A percentile compares a stretch with the other conserved stretches of the same genome.
phyloP scores from a whole-genome alignment of 2,329 filamentous ascomycete species.

The Westerdykella sp. region DNA sequence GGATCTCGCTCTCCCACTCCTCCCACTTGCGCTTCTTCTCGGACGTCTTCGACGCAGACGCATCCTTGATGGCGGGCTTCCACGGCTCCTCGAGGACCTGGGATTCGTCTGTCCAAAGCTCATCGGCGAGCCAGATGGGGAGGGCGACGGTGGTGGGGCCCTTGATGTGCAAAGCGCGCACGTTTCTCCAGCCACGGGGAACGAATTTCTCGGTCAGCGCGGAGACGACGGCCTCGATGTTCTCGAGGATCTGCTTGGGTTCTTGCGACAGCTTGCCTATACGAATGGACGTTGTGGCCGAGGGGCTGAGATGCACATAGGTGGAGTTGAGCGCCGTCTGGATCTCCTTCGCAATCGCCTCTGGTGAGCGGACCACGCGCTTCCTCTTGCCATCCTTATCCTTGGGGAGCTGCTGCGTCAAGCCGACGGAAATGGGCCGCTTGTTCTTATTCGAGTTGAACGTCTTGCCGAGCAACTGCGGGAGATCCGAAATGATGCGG shows the following conservation, averaged over 20 bases:
- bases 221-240: conserved; percentile 63
- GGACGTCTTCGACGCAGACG: conserved; percentile 12
- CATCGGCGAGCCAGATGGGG: conserved; percentile 89
- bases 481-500: conserved; percentile 66
- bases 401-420: conserved; percentile 60
- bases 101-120: conserved; percentile 78
- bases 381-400: conserved; percentile 37
- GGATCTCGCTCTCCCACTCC: conserved; percentile 34
- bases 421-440: conserved; percentile 75
- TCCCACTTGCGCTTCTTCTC: conserved; percentile 36
- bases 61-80: conserved; percentile 22
- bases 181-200: conserved; percentile 79
- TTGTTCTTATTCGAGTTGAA: conserved; percentile 84
- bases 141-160: conserved; percentile 79
- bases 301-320: conserved; percentile 71
- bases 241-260: conserved; percentile 70
- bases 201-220: conserved; percentile 70
- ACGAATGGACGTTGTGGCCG: conserved; percentile 72
- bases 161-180: conserved; percentile 84
- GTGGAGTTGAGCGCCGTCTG: conserved; percentile 70
- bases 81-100: conserved; percentile 58
- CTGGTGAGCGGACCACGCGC: conserved; percentile 50
- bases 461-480: conserved; percentile 76
- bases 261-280: conserved; percentile 71
- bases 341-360: conserved; percentile 72